Evolutionary conservation across 2,329 filamentous ascomycete genomes (phyloP).

Genomic region (Diaporthe citri): DNA sequence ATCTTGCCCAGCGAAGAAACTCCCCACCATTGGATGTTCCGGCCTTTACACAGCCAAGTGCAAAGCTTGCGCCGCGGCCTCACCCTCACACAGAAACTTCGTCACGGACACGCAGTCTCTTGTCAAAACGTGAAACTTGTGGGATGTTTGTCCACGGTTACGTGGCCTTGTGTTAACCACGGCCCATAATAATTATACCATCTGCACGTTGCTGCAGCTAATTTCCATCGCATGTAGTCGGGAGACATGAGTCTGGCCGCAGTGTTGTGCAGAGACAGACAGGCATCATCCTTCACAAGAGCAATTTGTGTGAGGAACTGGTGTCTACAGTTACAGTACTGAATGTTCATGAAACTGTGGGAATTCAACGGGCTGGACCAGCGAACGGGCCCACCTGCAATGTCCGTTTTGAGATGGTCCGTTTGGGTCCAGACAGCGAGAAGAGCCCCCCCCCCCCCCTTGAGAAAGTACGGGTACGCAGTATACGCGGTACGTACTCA

Average conservation of each 20-base stretch:
- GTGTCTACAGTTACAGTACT: conserved; percentile 21
- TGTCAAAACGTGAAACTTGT: conserved; percentile 37
- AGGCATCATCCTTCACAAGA: conserved; percentile 36
- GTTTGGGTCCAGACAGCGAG: conserved; percentile 19
- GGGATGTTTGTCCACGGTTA: conserved; percentile 13
- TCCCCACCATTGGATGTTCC: conserved; percentile 7
- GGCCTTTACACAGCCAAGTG: not conserved
- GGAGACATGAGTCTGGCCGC: conserved; percentile 23
- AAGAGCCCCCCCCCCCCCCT: too few relatives aligned
- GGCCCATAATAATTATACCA: conserved; percentile 21
- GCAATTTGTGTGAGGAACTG: conserved; percentile 19
- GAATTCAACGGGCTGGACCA: conserved; percentile 8
- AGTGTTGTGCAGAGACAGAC: conserved; percentile 20
- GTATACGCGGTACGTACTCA: not conserved
- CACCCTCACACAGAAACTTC: not conserved
- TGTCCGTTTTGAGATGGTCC: conserved; percentile 22
- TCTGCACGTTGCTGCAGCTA: not conserved
- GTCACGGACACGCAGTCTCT: conserved; percentile 31
- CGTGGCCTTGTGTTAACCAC: conserved; percentile 20
- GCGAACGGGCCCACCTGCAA: not conserved
- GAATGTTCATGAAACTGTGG: conserved; percentile 12
- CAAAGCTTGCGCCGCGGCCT: conserved; percentile 6
- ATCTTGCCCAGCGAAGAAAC: not conserved
- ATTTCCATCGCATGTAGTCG: not conserved
- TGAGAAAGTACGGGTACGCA: too few relatives aligned